Percentiles rank a stretch among this genome's conserved stretches.
Conservation (phyloP, 345 rosid genomes). For the Rhizophora mangle region DNA sequence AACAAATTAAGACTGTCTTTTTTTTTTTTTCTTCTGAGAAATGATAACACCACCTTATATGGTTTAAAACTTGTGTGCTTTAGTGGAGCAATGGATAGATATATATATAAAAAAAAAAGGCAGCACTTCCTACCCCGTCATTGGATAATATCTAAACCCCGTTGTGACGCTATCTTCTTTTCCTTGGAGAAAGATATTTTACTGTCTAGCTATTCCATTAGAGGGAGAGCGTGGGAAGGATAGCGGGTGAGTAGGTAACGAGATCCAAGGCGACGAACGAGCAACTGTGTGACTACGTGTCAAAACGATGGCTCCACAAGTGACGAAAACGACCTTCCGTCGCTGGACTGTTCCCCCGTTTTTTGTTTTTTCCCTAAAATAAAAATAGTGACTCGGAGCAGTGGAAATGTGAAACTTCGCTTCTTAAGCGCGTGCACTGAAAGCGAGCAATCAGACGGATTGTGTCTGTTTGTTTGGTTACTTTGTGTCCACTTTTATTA, state of each 20-base stretch:
- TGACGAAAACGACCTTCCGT: conserved; percentile 23
- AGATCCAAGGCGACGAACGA: conserved; percentile 46
- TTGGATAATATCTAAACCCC: conserved; percentile 11
- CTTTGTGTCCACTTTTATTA: neutral
- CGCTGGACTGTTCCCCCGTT: conserved; percentile 24
- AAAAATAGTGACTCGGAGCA: neutral
- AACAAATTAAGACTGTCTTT: conserved; percentile 6
- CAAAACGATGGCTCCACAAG: neutral
- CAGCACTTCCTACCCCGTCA: conserved; percentile 21
- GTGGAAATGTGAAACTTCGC: conserved; percentile 3
- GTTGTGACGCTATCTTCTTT: conserved; percentile 10
- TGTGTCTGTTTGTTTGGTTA: neutral
- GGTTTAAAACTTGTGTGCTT: neutral
- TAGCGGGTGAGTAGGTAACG: conserved; percentile 20
- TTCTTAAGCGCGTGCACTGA: conserved; percentile 23
- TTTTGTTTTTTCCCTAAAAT: neutral
- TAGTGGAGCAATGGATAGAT: neutral
- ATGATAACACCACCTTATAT: neutral
- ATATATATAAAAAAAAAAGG: neutral
- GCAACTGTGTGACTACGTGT: conserved; percentile 26
- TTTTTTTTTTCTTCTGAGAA: neutral
- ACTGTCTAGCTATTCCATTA: conserved; percentile 7
- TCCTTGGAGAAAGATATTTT: conserved; percentile 16
- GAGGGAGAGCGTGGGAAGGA: neutral
- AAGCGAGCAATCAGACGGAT: neutral